Percentiles rank a stretch among this genome's conserved stretches.
phyloP scores from a whole-genome alignment of 305 asterid genomes.

The Withania somnifera region DNA sequence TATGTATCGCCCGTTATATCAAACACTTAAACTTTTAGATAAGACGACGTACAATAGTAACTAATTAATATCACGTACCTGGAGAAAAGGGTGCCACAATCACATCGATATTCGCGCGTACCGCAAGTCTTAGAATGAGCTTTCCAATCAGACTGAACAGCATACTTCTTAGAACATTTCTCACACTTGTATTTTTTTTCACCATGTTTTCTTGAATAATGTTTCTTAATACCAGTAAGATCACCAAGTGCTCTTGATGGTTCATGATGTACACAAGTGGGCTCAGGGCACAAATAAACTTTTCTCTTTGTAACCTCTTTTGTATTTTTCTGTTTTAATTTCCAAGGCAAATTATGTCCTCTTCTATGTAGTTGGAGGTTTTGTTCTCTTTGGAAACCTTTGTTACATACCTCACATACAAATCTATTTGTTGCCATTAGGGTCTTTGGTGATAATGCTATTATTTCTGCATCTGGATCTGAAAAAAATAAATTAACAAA shows the following conservation, averaged over 20 bases:
- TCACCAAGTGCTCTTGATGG: conserved; percentile 76
- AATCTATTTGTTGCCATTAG: conserved; percentile 83
- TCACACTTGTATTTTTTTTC: conserved; percentile 72
- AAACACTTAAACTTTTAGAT: background rate
- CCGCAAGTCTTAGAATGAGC: conserved; percentile 81
- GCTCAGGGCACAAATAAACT: conserved; percentile 80
- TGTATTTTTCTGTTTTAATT: conserved; percentile 52
- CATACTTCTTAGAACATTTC: conserved; percentile 77
- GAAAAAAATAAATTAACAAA: background rate
- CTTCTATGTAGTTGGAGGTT: conserved; percentile 73
- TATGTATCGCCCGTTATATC: too few relatives aligned
- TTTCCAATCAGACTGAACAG: conserved; percentile 83
- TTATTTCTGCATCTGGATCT: conserved; percentile 78
- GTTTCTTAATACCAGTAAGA: conserved; percentile 78
- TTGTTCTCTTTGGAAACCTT: conserved; percentile 78
- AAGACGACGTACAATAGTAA: too few relatives aligned
- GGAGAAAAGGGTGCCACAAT: conserved; percentile 79
- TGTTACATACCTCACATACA: conserved; percentile 73
- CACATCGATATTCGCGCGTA: conserved; percentile 69
- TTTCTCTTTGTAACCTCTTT: conserved; percentile 50
- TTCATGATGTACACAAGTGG: conserved; percentile 72
- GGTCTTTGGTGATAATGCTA: conserved; percentile 78
- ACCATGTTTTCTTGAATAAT: conserved; percentile 62
- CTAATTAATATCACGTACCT: too few relatives aligned
- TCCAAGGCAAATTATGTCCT: conserved; percentile 86